A percentile compares a stretch with the other conserved stretches of the same genome.
Conservation (phyloP, 2,329 filamentous ascomycete species). For the Penicillium italicum region DNA sequence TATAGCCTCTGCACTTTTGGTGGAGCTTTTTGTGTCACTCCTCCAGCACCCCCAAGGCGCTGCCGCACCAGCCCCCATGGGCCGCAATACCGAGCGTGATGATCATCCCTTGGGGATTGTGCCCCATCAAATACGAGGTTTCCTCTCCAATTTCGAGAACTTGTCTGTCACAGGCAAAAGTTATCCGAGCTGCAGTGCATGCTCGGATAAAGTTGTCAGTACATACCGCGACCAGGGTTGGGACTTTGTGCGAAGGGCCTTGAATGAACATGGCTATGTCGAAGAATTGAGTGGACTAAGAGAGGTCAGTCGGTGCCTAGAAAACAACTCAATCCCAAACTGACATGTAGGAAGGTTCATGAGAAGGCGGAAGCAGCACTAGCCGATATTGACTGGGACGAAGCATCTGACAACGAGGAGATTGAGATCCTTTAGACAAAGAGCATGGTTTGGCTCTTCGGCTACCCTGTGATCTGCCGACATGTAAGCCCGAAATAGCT, state of each 20-base stretch:
- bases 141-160: constrained; percentile 58
- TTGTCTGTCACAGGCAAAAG: constrained; percentile 55
- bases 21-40: constrained; percentile 83
- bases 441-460: not conserved
- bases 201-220: constrained; percentile 53
- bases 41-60: constrained; percentile 71
- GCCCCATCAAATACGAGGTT: constrained; percentile 63
- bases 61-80: constrained; percentile 39
- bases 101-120: constrained; percentile 51
- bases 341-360: constrained; percentile 37
- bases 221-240: constrained; percentile 55
- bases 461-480: not conserved
- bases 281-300: constrained; percentile 61
- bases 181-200: constrained; percentile 62
- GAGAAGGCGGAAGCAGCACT: constrained; percentile 45
- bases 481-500: constrained; percentile 3
- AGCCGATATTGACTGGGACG: constrained; percentile 46
- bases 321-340: not conserved
- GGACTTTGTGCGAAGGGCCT: constrained; percentile 57
- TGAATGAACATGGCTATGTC: constrained; percentile 61
- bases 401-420: constrained; percentile 40
- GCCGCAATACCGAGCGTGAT: constrained; percentile 32
- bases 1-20: constrained; percentile 84
- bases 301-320: constrained; percentile 43
- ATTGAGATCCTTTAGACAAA: constrained; percentile 24